Evolutionary conservation across 768 basidiomycete species (phyloP).

Genomic region (Termitomyces sp.): DNA sequence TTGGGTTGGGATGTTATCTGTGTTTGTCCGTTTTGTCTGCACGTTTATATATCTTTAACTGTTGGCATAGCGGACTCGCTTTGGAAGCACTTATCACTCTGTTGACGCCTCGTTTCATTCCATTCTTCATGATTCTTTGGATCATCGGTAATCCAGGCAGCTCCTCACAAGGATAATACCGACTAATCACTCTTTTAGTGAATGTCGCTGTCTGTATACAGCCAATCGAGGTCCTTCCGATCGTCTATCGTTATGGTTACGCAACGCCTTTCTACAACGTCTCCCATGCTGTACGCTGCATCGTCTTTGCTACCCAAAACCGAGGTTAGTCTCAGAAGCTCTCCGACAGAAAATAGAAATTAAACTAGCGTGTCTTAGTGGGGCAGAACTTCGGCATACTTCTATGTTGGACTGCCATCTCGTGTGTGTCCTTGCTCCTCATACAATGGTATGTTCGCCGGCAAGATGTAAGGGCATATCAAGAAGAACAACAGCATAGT

Average conservation of each 20-base stretch:
- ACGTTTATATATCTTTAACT: background rate
- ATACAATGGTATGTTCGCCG: conserved; percentile 39
- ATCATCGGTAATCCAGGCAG: conserved; percentile 43
- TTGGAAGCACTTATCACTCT: conserved; percentile 58
- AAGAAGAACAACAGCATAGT: background rate
- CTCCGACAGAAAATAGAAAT: background rate
- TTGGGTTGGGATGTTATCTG: conserved; percentile 55
- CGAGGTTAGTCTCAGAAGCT: background rate
- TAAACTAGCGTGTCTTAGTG: conserved; percentile 29
- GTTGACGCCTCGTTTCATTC: conserved; percentile 49
- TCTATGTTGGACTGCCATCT: conserved; percentile 49
- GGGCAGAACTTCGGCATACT: conserved; percentile 60
- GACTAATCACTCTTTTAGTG: conserved; percentile 22
- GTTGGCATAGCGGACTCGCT: conserved; percentile 46
- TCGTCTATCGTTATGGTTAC: conserved; percentile 61
- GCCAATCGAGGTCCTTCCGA: conserved; percentile 55
- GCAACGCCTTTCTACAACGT: conserved; percentile 72
- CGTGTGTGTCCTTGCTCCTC: conserved; percentile 45
- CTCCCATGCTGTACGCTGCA: conserved; percentile 49
- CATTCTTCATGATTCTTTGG: conserved; percentile 65
- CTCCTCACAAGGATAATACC: background rate
- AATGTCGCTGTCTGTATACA: conserved; percentile 58
- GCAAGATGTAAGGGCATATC: conserved; percentile 8
- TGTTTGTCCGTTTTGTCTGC: conserved; percentile 29
- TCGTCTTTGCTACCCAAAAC: conserved; percentile 63